A percentile compares a stretch with the other conserved stretches of the same genome.
Conservation (phyloP, 2,329 filamentous ascomycete genomes). For the Paraconiothyrium brasiliense region DNA sequence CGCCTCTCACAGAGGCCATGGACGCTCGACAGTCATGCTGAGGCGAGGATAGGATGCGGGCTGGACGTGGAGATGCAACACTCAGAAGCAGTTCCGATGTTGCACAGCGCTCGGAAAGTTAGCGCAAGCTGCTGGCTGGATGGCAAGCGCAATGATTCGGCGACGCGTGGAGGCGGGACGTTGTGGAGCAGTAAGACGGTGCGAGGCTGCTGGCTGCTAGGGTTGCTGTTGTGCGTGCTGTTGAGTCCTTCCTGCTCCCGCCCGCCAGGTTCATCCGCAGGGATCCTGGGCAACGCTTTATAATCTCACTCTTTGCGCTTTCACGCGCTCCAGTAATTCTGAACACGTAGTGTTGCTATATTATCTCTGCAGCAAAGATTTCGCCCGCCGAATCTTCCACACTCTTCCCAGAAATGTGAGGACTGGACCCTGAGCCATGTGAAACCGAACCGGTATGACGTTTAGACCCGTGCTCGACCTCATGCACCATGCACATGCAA, state of each 20-base stretch:
- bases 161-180: conserved; percentile 12
- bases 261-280: conserved; percentile 8
- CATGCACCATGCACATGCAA: conserved; percentile 2
- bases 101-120: conserved; percentile 30
- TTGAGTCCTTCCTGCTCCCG: conserved; percentile 5
- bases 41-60: conserved; percentile 16
- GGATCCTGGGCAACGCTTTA: neutral
- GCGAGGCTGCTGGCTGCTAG: neutral
- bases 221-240: conserved; percentile 6
- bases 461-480: conserved; percentile 7
- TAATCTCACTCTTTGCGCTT: neutral
- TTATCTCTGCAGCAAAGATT: neutral
- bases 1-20: conserved; percentile 49
- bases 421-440: conserved; percentile 9
- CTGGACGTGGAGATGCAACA: conserved; percentile 15
- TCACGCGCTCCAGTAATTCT: neutral
- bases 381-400: neutral
- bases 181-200: conserved; percentile 20
- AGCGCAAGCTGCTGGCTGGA: conserved; percentile 6
- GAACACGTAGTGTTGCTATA: neutral
- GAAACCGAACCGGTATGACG: conserved; percentile 14
- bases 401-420: neutral
- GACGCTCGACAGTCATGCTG: conserved; percentile 39
- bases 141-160: conserved; percentile 19
- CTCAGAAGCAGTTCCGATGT: conserved; percentile 31